A percentile compares a stretch with the other conserved stretches of the same genome.
phyloP scores from a whole-genome alignment of 331 rosid species.

The Cucumis variabilis region DNA sequence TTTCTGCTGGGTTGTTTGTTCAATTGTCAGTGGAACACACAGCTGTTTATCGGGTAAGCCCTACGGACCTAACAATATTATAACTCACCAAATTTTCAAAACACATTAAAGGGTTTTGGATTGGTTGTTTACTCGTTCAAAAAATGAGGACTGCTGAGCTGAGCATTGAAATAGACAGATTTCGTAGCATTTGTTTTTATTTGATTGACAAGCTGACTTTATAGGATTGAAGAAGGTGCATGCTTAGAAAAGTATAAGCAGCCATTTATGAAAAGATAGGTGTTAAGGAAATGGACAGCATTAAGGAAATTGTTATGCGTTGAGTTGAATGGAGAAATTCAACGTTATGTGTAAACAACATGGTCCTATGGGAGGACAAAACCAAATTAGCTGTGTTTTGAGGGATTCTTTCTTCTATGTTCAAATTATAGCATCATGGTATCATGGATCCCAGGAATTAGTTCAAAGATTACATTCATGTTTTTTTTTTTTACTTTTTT shows the following conservation, averaged over 20 bases:
- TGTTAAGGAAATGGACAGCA: not conserved
- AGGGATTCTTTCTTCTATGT: not conserved
- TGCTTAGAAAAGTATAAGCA: slow-evolving; percentile 14
- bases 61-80: not conserved
- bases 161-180: not conserved
- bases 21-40: not conserved
- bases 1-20: not conserved
- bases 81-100: not conserved
- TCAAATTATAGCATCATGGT: not conserved
- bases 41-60: slow-evolving; percentile 3
- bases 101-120: not conserved
- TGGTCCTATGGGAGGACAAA: not conserved
- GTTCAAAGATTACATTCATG: no score
- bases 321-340: slow-evolving; percentile 11
- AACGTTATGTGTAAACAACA: slow-evolving; percentile 16
- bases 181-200: not conserved
- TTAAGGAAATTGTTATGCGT: not conserved
- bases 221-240: not conserved
- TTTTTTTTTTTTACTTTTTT: no score
- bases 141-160: not conserved
- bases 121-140: not conserved
- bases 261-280: slow-evolving; percentile 12
- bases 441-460: not conserved
- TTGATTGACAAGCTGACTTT: slow-evolving; percentile 16
- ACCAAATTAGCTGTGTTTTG: not conserved